A percentile compares a stretch with the other conserved stretches of the same genome.
Conservation (phyloP, 176 grass and related monocot genomes). For the Avena atlantica region DNA sequence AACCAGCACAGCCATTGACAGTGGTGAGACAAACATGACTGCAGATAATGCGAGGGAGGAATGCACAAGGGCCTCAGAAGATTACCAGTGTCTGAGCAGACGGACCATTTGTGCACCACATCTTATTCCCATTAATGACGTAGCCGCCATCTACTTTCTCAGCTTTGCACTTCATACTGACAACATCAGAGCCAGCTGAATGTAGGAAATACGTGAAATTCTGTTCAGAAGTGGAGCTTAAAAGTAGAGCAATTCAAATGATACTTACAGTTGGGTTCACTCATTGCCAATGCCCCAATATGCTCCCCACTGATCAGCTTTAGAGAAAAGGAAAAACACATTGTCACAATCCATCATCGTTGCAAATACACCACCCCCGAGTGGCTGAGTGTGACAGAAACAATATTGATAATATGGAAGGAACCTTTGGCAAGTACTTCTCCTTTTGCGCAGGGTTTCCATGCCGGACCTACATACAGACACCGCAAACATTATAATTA, state of each 20-base stretch:
- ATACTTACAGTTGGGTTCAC: constrained; percentile 90
- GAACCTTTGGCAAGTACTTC: constrained; percentile 86
- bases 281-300: constrained; percentile 92
- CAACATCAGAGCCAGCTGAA: constrained; percentile 97
- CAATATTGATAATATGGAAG: neutral
- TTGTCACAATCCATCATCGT: constrained; percentile 16
- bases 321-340: constrained; percentile 45
- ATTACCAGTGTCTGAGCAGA: constrained; percentile 90
- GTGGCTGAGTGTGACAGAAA: neutral
- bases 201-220: constrained; percentile 17
- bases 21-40: neutral
- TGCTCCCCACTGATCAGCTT: constrained; percentile 97
- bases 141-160: constrained; percentile 93
- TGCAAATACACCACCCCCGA: neutral
- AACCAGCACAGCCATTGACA: neutral
- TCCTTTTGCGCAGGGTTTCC: constrained; percentile 71
- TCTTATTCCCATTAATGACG: constrained; percentile 91
- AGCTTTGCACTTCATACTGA: constrained; percentile 98
- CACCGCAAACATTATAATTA: neutral
- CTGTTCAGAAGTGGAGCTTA: neutral
- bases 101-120: constrained; percentile 99
- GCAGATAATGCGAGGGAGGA: neutral
- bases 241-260: neutral
- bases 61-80: neutral
- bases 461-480: constrained; percentile 73